Base-by-base conservation (phyloP, 179 eudicot species). In the Amaranthus tricolor region DNA sequence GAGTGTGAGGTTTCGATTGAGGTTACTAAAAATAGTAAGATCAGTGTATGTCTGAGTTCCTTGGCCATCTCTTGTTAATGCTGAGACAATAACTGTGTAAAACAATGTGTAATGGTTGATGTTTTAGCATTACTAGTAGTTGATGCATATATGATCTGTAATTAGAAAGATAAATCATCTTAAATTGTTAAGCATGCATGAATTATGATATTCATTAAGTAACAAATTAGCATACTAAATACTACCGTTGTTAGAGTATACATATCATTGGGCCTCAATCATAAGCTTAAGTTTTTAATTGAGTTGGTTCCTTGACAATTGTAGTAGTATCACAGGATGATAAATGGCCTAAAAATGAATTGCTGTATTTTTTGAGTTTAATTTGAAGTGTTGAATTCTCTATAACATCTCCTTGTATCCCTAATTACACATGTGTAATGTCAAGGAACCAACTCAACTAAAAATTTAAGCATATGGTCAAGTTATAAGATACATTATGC, bases 1-100 rank as follows among this genome's bases (percentile, higher is more conserved):
- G 94, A 85, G 16, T 51, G 59, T 61, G 78, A 70, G 44, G 86
- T 14, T 9, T 76, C 76, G 70, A 77, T n/a, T 24, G 75, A 87
- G 56, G 82, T 6, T 54, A 78, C 50, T 51, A 82, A 15, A 6
- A 75, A 15, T 62, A 71, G 47, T 19, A 75, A n/a, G 31, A 78
- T 58, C 19, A 75, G 13, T 57, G 68, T 47, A 14, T 13, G 50
- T 13, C 66, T 53, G 6, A 71, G 12, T 76, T 71, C 58, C 77
- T 53, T 78, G 40, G 72, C 79, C 77, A 75, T 82, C 19, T 53
- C 6, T 71, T 64, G 40, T 74, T 56, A 58, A 59, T 60, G 51
- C 62, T 73, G 47, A 56, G 52, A 68, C 44, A 56, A 55, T 21
- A 14, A 62, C 66, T 73, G 78, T 77, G 72, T 43, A 60, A 54